Evolutionary conservation across 768 basidiomycete genomes (phyloP).

Genomic region (Termitomyces sp.): DNA sequence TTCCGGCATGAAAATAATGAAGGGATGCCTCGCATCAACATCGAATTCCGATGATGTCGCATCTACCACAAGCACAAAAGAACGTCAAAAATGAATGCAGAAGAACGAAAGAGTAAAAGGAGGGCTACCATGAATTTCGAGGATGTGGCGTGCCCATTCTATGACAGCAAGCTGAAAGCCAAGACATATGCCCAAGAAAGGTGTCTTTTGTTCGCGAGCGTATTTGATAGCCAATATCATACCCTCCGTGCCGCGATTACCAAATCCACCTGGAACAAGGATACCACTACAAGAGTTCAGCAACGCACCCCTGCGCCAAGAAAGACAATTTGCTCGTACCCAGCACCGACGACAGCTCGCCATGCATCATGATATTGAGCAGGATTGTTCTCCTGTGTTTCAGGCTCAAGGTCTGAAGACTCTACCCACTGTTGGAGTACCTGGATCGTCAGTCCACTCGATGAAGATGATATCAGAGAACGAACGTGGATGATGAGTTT

Average conservation of each 20-base stretch:
- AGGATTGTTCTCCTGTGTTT: conserved; percentile 73
- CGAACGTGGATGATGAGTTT: conserved; percentile 77
- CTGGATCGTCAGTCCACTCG: neutral
- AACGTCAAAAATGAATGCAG: neutral
- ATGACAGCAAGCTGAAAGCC: conserved; percentile 97
- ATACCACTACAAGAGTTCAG: conserved; percentile 60
- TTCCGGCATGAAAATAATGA: conserved; percentile 98
- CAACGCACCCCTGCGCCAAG: neutral
- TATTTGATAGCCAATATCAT: conserved; percentile 99
- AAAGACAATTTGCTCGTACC: conserved; percentile 39
- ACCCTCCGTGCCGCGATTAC: conserved; percentile 88
- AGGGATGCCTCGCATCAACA: conserved; percentile 53
- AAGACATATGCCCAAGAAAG: conserved; percentile 94
- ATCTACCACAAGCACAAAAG: conserved; percentile 34
- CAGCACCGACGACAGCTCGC: conserved; percentile 85
- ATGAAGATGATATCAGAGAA: conserved; percentile 7
- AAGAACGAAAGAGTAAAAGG: neutral
- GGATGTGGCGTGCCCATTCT: conserved; percentile 88
- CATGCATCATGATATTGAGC: conserved; percentile 94
- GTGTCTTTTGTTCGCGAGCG: conserved; percentile 90
- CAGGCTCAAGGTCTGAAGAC: conserved; percentile 83
- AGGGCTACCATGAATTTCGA: conserved; percentile 54
- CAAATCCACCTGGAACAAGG: conserved; percentile 96
- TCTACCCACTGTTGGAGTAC: conserved; percentile 77
- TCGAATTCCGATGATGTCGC: conserved; percentile 86